These are phyloP conservation scores for Lipomyces yamanashiensis DNA, from an alignment of 805 yeast genomes.

Conservation along the genomic window DNA sequence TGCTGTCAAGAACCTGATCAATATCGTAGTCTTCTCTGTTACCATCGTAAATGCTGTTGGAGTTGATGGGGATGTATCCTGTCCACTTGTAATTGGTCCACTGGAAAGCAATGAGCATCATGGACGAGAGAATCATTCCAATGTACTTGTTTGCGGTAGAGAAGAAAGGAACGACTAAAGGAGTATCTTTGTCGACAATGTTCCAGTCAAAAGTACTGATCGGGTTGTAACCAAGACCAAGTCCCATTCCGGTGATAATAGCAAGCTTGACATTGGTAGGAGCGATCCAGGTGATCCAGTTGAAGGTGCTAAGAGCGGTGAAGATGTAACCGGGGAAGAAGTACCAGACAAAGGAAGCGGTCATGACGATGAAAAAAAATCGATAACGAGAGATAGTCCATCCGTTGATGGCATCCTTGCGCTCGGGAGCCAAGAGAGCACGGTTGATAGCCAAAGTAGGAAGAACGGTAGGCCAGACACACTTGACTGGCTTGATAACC, in stretches of 20 bases:
- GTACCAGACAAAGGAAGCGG: slow-evolving; percentile 51
- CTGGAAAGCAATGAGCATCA: slow-evolving; percentile 57
- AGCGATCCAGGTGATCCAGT: slow-evolving; percentile 62
- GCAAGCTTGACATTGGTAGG: slow-evolving; percentile 57
- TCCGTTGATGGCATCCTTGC: slow-evolving; percentile 53
- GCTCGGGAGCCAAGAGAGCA: slow-evolving; percentile 17
- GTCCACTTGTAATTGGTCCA: slow-evolving; percentile 55
- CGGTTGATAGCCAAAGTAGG: slow-evolving; percentile 61
- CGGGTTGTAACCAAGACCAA: slow-evolving; percentile 53
- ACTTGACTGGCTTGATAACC: slow-evolving; percentile 63
- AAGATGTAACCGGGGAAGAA: slow-evolving; percentile 59
- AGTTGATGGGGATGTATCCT: slow-evolving; percentile 51
- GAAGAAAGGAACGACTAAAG: slow-evolving; percentile 49
- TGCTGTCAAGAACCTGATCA: slow-evolving; percentile 51
- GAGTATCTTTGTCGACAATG: slow-evolving; percentile 46
- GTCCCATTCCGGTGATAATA: slow-evolving; percentile 52
- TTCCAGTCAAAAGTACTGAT: slow-evolving; percentile 54
- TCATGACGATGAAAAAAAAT: slow-evolving; percentile 53
- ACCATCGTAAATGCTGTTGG: slow-evolving; percentile 49
- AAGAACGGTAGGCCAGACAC: slow-evolving; percentile 72
- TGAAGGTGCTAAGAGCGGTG: slow-evolving; percentile 62
- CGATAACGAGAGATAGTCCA: slow-evolving; percentile 62
- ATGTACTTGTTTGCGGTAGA: slow-evolving; percentile 49
- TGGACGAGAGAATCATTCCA: slow-evolving; percentile 56
- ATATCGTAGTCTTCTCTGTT: slow-evolving; percentile 51